Percentiles rank a stretch among this genome's conserved stretches.
Conservation (phyloP, 1,284 basidiomycete species). For the Puccinia triticina region DNA sequence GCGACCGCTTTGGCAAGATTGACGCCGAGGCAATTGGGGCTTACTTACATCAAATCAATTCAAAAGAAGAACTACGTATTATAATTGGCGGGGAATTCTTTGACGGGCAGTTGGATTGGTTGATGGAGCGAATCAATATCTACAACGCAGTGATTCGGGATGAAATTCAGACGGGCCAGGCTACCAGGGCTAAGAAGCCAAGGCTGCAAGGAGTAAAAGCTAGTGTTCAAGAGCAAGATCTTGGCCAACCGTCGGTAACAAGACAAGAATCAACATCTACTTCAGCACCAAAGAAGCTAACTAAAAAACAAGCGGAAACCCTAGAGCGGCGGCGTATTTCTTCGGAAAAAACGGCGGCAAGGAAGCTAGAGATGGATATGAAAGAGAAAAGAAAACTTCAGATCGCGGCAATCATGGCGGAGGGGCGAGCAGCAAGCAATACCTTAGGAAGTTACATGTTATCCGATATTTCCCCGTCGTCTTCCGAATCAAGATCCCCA, state of each 20-base stretch:
- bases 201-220: background rate
- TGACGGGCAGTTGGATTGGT: background rate
- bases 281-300: background rate
- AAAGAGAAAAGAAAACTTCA: constrained; percentile 14
- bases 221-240: background rate
- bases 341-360: background rate
- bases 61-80: background rate
- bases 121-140: background rate
- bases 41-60: background rate
- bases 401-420: background rate
- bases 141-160: background rate
- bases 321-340: background rate
- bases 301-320: background rate
- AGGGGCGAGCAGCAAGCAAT: background rate
- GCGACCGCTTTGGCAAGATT: background rate
- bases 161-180: too few relatives aligned
- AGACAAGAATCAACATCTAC: background rate
- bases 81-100: background rate
- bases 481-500: background rate
- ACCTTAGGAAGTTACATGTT: background rate
- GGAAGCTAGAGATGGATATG: background rate
- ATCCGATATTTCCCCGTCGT: background rate
- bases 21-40: background rate
- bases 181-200: background rate
- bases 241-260: background rate